A percentile compares a stretch with the other conserved stretches of the same genome.
Conservation (phyloP, 805 yeast species). For the Saccharomycopsis selenospora region DNA sequence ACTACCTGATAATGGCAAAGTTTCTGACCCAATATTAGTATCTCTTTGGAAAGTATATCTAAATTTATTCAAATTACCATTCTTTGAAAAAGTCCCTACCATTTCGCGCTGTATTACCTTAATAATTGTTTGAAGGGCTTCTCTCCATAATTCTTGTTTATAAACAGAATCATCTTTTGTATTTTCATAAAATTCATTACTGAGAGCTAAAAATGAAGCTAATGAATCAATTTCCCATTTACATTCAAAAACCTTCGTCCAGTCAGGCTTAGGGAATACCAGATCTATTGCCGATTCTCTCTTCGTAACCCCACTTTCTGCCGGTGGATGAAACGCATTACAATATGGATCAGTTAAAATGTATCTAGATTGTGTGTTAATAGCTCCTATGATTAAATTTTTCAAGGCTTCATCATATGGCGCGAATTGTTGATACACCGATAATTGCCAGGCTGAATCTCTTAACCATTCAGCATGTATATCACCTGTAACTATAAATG, state of each 20-base stretch:
- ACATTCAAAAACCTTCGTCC: slow-evolving; percentile 72
- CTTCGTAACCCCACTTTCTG: slow-evolving; percentile 34
- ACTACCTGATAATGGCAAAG: slow-evolving; percentile 66
- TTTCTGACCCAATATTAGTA: slow-evolving; percentile 74
- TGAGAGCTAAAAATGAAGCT: slow-evolving; percentile 66
- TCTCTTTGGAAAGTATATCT: slow-evolving; percentile 65
- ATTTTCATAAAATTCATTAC: slow-evolving; percentile 59
- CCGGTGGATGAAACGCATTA: slow-evolving; percentile 88
- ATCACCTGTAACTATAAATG: slow-evolving; percentile 87
- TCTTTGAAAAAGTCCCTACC: slow-evolving; percentile 48
- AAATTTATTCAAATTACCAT: slow-evolving; percentile 36
- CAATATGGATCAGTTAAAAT: slow-evolving; percentile 67
- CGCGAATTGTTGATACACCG: slow-evolving; percentile 62
- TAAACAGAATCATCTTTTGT: slow-evolving; percentile 45
- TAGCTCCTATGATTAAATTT: slow-evolving; percentile 65
- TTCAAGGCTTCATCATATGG: slow-evolving; percentile 42
- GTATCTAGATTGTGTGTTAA: slow-evolving; percentile 66
- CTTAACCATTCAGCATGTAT: slow-evolving; percentile 92
- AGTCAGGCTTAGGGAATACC: slow-evolving; percentile 65
- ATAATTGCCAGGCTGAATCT: slow-evolving; percentile 77
- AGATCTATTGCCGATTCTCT: slow-evolving; percentile 51
- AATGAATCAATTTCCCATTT: slow-evolving; percentile 83
- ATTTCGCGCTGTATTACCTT: slow-evolving; percentile 53
- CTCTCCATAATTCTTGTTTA: slow-evolving; percentile 40
- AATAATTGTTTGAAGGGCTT: slow-evolving; percentile 47